Evolutionary conservation across 352 stramenopile genomes (phyloP), one percentile per base, ranked within the genome.

Genomic region (Aphanomyces stellatus): DNA sequence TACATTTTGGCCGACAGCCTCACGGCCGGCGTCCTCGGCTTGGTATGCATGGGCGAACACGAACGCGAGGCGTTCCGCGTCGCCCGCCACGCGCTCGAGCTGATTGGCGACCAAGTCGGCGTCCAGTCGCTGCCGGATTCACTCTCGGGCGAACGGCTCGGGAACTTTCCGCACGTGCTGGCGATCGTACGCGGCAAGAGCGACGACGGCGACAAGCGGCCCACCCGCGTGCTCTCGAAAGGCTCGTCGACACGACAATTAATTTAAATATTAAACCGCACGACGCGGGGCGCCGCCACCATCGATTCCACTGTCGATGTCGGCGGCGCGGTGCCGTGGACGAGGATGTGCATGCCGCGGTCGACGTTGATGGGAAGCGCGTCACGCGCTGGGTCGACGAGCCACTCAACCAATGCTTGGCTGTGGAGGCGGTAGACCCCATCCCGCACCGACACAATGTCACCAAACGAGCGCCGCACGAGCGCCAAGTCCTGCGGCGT

Each of bases 1-100:
- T 94, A 93, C 59, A 64, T 91, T 48, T 72, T 94, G 6, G 65
- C 75, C 2, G 85, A 95, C 73, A 93, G 83, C 55, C 82, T 95
- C 68, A 88, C 85, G 3, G 83, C 81, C 5, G 83, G 85, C 13
- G 80, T 93, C 28, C 82, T 95, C 10, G 85, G 82, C 13, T 51
- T 89, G 0, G 63, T 91, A 25, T 88, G 82, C 65, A 79, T 88
- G 31, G 78, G 78, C 22, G 80, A 90, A 62, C 79, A 76, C 4
- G 68, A 71, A 0, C 62, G 71, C 31, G 74, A 81, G 27, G 81
- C 85, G 11, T 51, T 87, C 40, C 75, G 76, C 11, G 88, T 80
- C 48, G 70, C 90, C 24, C 78, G 82, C 2, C 87, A 79, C 31
- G 82, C 84, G 22, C 75, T 94, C 13, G 85, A 93, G 41, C 79